phyloP scores from a whole-genome alignment of 345 rosid species.

The Ceriops decandra region DNA sequence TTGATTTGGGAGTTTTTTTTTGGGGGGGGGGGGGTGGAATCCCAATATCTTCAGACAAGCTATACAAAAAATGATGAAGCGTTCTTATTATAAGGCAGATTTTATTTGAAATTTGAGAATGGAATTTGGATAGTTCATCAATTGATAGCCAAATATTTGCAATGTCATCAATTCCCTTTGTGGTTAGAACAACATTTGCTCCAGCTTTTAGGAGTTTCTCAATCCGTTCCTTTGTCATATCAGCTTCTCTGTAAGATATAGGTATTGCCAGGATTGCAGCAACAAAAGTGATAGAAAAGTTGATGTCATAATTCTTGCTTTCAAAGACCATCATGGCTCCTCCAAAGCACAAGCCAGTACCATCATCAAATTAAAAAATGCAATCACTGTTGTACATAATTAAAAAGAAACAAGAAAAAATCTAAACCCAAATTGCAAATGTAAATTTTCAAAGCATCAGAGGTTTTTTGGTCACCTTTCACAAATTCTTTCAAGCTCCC shows the following conservation, averaged over 20 bases:
- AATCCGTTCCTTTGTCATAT: conserved; percentile 94
- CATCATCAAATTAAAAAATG: no score
- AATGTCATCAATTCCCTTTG: conserved; percentile 94
- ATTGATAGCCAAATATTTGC: background rate
- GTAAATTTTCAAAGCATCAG: background rate
- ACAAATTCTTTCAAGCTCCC: conserved; percentile 97
- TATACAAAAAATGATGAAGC: no score
- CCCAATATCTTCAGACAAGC: no score
- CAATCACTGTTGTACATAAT: no score
- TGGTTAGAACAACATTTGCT: conserved; percentile 93
- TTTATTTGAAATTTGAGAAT: no score
- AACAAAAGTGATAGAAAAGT: background rate
- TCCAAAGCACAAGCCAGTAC: no score
- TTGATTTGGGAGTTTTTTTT: no score
- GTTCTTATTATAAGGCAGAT: no score
- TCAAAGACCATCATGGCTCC: no score
- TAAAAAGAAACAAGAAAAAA: background rate
- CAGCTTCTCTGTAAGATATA: conserved; percentile 71
- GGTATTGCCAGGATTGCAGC: conserved; percentile 12
- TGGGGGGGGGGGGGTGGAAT: no score
- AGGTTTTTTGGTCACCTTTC: conserved; percentile 49
- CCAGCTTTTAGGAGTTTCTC: conserved; percentile 92
- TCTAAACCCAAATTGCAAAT: background rate
- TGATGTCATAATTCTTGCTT: background rate
- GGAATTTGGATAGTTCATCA: no score